Conservation (phyloP, 768 basidiomycete genomes). For the Agaricus sinodeliciosus region DNA sequence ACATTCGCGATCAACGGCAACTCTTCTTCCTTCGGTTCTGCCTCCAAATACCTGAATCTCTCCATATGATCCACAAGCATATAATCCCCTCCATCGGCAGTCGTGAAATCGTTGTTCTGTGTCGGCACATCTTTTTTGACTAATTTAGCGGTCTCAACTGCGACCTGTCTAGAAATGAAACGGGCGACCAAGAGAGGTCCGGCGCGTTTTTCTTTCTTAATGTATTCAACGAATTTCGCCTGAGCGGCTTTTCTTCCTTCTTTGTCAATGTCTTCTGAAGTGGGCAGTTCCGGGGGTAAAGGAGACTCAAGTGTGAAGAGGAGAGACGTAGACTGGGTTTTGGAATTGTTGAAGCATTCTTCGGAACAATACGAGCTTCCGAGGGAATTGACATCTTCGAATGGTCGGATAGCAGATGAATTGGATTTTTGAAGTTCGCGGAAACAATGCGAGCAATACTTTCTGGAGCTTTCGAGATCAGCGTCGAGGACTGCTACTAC, state of each 20-base stretch:
- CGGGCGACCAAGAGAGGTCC: conserved; percentile 58
- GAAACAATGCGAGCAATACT: conserved; percentile 71
- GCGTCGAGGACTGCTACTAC: conserved; percentile 64
- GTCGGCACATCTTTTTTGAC: conserved; percentile 14
- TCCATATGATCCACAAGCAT: conserved; percentile 72
- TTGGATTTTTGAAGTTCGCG: conserved; percentile 43
- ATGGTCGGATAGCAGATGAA: conserved; percentile 21
- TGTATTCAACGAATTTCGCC: conserved; percentile 44
- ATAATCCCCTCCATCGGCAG: conserved; percentile 48
- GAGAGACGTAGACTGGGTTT: conserved; percentile 56
- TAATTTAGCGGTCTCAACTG: conserved; percentile 56
- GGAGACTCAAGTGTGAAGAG: conserved; percentile 66
- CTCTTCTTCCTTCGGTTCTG: conserved; percentile 43
- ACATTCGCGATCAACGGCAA: conserved; percentile 44
- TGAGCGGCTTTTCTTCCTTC: conserved; percentile 55
- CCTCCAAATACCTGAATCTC: conserved; percentile 60
- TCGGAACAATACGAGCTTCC: conserved; percentile 67
- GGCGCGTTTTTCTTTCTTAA: conserved; percentile 40
- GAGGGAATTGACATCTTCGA: conserved; percentile 42
- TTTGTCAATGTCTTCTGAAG: conserved; percentile 19
- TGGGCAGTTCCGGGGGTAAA: conserved; percentile 41
- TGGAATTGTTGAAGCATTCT: conserved; percentile 51
- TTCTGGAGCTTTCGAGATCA: conserved; percentile 62
- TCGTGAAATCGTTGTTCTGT: conserved; percentile 30
- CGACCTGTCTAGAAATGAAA: conserved; percentile 68